phyloP scores from a whole-genome alignment of 345 rosid species.

The Lumnitzera racemosa region DNA sequence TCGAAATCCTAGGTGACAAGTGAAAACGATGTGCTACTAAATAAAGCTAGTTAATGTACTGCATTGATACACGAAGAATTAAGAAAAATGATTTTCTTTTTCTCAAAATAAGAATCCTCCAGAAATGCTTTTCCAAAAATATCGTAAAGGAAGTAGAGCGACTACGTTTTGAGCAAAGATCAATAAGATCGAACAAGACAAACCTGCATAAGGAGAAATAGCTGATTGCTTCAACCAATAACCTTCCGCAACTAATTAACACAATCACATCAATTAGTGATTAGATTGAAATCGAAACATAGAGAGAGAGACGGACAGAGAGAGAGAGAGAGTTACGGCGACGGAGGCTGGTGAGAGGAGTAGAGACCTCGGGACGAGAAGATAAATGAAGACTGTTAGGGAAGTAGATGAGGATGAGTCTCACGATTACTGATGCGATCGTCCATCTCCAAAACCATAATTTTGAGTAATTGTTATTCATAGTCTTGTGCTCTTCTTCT shows the following conservation, averaged over 20 bases:
- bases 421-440: conserved; percentile 28
- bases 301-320: neutral
- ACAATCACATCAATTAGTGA: neutral
- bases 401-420: conserved; percentile 51
- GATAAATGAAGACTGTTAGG: conserved; percentile 54
- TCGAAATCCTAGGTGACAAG: no score
- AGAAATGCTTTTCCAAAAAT: no score
- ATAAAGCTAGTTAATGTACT: no score
- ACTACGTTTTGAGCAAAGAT: neutral
- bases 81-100: no score
- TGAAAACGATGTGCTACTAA: no score
- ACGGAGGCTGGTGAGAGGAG: conserved; percentile 90
- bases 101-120: no score
- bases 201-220: conserved; percentile 91
- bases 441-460: conserved; percentile 51
- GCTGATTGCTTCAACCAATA: conserved; percentile 92
- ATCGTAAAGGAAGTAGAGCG: no score
- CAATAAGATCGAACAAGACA: neutral
- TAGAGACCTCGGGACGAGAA: conserved; percentile 90
- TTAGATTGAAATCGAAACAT: neutral
- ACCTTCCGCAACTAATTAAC: conserved; percentile 72
- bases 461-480: conserved; percentile 14
- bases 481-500: neutral
- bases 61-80: no score
- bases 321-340: conserved; percentile 53